These are phyloP conservation scores for Lentinula raphanica DNA, from an alignment of 768 basidiomycete genomes.

Conservation along the genomic window DNA sequence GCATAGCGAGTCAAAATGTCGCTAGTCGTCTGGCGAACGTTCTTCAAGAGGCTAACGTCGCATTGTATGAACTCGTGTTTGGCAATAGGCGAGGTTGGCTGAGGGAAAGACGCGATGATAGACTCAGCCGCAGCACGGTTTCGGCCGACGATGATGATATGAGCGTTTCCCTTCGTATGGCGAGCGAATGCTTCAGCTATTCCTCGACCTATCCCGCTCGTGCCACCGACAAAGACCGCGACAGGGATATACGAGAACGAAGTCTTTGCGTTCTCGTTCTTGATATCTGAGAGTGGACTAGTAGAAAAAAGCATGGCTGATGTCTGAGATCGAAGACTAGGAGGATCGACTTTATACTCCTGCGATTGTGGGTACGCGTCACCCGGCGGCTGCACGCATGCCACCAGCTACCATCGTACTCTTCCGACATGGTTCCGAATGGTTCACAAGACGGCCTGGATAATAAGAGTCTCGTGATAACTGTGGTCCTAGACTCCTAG, in stretches of 20 bases:
- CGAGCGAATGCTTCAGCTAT: constrained; percentile 27
- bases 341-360: no score
- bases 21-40: constrained; percentile 21
- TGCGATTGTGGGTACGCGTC: no score
- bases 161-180: constrained; percentile 28
- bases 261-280: constrained; percentile 13
- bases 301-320: not conserved
- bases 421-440: no score
- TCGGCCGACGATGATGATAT: constrained; percentile 30
- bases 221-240: constrained; percentile 14
- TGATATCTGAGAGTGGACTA: constrained; percentile 5
- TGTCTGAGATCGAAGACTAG: no score
- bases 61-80: constrained; percentile 28
- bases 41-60: constrained; percentile 26
- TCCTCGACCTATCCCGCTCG: constrained; percentile 22
- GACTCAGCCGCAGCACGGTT: constrained; percentile 26
- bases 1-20: constrained; percentile 19
- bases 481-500: no score
- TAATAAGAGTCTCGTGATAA: no score
- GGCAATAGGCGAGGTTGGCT: constrained; percentile 10
- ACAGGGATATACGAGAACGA: constrained; percentile 5
- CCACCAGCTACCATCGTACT: no score
- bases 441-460: no score
- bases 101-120: constrained; percentile 23
- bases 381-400: no score